Percentiles rank a stretch among this genome's conserved stretches.
These are phyloP conservation scores for Glutinoglossum americanum DNA, from an alignment of 495 filamentous ascomycete species.

Conservation along the genomic window DNA sequence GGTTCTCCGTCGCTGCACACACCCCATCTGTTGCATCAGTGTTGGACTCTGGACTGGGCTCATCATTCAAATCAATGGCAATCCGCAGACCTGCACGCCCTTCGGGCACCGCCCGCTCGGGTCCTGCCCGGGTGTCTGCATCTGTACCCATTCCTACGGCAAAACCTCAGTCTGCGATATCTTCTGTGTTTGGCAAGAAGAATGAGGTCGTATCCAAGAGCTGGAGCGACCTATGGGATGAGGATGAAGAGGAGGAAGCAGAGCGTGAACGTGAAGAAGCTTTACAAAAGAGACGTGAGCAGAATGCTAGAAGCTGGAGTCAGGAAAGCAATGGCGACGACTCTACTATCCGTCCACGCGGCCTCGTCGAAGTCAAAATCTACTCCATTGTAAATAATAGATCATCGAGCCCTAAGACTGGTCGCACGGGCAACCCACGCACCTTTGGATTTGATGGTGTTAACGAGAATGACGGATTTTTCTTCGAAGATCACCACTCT, in stretches of 20 bases:
- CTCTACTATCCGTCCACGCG: constrained; percentile 18
- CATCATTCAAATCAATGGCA: constrained; percentile 34
- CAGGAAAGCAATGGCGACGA: constrained; percentile 39
- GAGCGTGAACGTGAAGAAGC: constrained; percentile 30
- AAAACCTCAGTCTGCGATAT: constrained; percentile 37
- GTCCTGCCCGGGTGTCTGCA: constrained; percentile 1
- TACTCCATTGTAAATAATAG: constrained; percentile 28
- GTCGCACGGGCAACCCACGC: constrained; percentile 3
- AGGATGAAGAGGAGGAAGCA: constrained; percentile 52
- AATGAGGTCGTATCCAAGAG: constrained; percentile 69
- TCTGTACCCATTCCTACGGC: constrained; percentile 17
- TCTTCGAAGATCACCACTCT: constrained; percentile 38
- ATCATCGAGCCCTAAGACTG: constrained; percentile 8
- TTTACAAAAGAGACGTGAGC: constrained; percentile 39
- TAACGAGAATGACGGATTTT: constrained; percentile 39
- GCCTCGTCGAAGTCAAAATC: constrained; percentile 27
- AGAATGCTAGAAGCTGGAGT: constrained; percentile 65
- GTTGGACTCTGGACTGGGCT: constrained; percentile 17
- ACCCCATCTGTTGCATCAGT: background rate
- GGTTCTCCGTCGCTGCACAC: constrained; percentile 10
- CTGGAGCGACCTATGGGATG: constrained; percentile 93
- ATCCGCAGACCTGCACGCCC: constrained; percentile 21
- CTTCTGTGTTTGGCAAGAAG: constrained; percentile 57
- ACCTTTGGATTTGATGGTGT: constrained; percentile 30
- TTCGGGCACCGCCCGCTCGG: background rate